phyloP scores from a whole-genome alignment of 352 stramenopile species.

The Pythium inflatum region DNA sequence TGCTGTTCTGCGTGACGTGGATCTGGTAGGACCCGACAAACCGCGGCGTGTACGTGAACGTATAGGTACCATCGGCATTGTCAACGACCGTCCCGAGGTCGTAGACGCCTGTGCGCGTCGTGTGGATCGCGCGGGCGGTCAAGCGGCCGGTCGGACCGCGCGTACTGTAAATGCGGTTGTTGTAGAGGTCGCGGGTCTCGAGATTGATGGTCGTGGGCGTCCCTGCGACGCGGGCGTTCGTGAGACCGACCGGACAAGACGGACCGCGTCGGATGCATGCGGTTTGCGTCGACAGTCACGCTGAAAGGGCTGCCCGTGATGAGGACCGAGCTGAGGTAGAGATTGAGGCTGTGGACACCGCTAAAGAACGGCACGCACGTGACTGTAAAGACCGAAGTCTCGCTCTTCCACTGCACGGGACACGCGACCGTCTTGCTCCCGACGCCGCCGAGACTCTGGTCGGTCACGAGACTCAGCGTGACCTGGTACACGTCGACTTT shows the following conservation, averaged over 20 bases:
- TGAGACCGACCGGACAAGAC: conserved; percentile 57
- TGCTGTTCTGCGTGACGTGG: conserved; percentile 44
- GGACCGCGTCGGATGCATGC: conserved; percentile 45
- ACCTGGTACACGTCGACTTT: conserved; percentile 45
- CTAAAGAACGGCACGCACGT: conserved; percentile 43
- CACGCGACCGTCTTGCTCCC: conserved; percentile 42
- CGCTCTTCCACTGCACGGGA: conserved; percentile 8
- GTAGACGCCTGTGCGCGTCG: conserved; percentile 14
- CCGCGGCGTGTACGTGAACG: conserved; percentile 38
- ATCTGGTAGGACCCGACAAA: conserved; percentile 42
- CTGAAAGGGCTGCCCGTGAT: conserved; percentile 50
- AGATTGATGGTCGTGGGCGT: conserved; percentile 45
- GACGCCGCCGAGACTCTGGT: conserved; percentile 55
- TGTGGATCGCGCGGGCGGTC: conserved; percentile 48
- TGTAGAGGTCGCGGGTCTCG: conserved; percentile 56
- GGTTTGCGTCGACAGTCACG: conserved; percentile 46
- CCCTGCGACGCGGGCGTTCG: conserved; percentile 49
- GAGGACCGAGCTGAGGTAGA: conserved; percentile 46
- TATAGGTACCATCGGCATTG: conserved; percentile 41
- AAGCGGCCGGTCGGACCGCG: conserved; percentile 24
- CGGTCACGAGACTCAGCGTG: conserved; percentile 39
- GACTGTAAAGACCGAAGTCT: conserved; percentile 16
- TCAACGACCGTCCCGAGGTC: conserved; percentile 36
- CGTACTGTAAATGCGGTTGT: conserved; percentile 59
- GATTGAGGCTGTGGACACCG: conserved; percentile 57